phyloP scores from a whole-genome alignment of 768 basidiomycete genomes.

The Xerocomus brunneocitrinus region DNA sequence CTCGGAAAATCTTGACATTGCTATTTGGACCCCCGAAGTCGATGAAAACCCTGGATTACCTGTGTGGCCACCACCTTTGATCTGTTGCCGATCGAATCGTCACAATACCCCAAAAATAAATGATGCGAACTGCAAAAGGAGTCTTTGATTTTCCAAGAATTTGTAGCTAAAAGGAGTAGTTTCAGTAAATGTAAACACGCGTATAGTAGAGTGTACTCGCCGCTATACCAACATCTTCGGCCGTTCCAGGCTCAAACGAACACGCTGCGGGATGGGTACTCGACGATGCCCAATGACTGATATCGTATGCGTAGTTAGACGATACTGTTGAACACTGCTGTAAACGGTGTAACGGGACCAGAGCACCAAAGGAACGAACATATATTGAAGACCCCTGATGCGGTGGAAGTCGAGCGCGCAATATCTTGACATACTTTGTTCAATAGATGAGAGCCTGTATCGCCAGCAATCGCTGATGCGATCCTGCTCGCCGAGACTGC shows the following conservation, averaged over 20 bases:
- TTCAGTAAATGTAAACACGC: background rate
- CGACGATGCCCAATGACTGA: slow-evolving; percentile 49
- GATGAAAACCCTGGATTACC: slow-evolving; percentile 55
- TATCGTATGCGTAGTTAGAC: slow-evolving; percentile 37
- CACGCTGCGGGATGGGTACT: slow-evolving; percentile 45
- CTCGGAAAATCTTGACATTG: slow-evolving; percentile 47
- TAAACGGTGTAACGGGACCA: background rate
- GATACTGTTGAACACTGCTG: slow-evolving; percentile 2
- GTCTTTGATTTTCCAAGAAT: slow-evolving; percentile 41
- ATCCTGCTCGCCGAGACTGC: background rate
- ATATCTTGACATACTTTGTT: slow-evolving; percentile 35
- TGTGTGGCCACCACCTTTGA: slow-evolving; percentile 60
- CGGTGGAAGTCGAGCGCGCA: slow-evolving; percentile 28
- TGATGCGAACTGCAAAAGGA: slow-evolving; percentile 20
- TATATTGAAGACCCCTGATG: slow-evolving; percentile 43
- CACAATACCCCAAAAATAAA: too few species aligned
- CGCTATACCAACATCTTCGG: slow-evolving; percentile 46
- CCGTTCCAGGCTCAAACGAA: slow-evolving; percentile 54
- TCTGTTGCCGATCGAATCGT: background rate
- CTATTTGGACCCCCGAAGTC: slow-evolving; percentile 51
- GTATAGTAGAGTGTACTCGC: slow-evolving; percentile 25
- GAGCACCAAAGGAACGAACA: slow-evolving; percentile 23
- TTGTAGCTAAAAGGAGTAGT: slow-evolving; percentile 3
- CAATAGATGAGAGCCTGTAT: background rate
- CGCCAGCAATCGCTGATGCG: background rate